A percentile compares a stretch with the other conserved stretches of the same genome.
Conservation (phyloP, 176 grass and related monocot species). For the Alopecurus myosuroides region DNA sequence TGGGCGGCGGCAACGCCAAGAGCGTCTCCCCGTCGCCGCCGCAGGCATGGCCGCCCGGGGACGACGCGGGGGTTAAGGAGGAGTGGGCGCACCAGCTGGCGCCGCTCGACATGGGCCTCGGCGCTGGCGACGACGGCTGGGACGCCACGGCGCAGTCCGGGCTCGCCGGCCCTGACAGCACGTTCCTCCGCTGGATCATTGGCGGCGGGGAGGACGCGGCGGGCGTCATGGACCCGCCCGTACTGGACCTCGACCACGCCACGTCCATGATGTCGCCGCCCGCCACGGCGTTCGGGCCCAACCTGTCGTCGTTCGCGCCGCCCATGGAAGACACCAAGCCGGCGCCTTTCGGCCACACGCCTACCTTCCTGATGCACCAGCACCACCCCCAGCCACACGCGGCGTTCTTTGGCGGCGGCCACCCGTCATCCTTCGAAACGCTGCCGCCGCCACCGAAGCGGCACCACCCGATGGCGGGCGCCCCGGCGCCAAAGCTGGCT, state of each 20-base stretch:
- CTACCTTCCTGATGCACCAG: slow-evolving; percentile 37
- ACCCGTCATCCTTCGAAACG: slow-evolving; percentile 40
- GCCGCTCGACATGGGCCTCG: slow-evolving; percentile 59
- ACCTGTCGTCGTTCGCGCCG: slow-evolving; percentile 22
- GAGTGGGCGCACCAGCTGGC: slow-evolving; percentile 63
- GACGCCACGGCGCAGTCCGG: slow-evolving; percentile 28
- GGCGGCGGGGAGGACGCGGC: slow-evolving; percentile 69
- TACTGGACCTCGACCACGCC: slow-evolving; percentile 47
- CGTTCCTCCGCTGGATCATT: slow-evolving; percentile 83
- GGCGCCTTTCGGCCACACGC: slow-evolving; percentile 26
- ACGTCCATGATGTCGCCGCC: slow-evolving; percentile 20
- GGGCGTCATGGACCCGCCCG: slow-evolving; percentile 51
- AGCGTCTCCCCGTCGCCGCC: slow-evolving; percentile 42
- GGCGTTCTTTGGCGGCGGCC: slow-evolving; percentile 53
- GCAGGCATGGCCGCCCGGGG: slow-evolving; percentile 33
- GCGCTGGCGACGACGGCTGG: slow-evolving; percentile 35
- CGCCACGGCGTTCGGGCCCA: slow-evolving; percentile 14
- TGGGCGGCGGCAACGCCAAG: slow-evolving; percentile 11
- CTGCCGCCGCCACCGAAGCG: slow-evolving; percentile 43
- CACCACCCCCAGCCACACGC: slow-evolving; percentile 50
- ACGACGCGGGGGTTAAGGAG: slow-evolving; percentile 46
- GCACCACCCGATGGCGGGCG: slow-evolving; percentile 33
- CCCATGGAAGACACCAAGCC: slow-evolving; percentile 42
- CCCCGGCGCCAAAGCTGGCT: slow-evolving; percentile 45
- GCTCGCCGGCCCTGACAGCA: slow-evolving; percentile 34